phyloP scores from a whole-genome alignment of 768 basidiomycete species.

The Piloderma croceum region DNA sequence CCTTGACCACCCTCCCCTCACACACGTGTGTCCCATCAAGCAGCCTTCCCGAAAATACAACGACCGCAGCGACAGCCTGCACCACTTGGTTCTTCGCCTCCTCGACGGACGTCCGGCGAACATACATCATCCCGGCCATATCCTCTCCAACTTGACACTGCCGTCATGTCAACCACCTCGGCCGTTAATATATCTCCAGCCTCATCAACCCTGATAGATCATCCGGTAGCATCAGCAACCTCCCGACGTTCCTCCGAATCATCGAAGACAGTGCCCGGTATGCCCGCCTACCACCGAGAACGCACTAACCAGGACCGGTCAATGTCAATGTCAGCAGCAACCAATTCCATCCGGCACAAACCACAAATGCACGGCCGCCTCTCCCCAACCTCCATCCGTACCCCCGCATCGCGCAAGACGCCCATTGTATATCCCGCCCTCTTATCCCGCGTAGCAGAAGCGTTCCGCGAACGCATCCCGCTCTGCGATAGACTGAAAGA shows the following conservation, averaged over 20 bases:
- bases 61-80: too few relatives aligned
- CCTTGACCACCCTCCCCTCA: too few relatives aligned
- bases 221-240: conserved; percentile 19
- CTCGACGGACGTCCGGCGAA: too few relatives aligned
- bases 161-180: conserved; percentile 20
- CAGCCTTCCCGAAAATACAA: too few relatives aligned
- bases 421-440: conserved; percentile 94
- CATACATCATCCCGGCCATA: conserved; percentile 22
- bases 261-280: conserved; percentile 50
- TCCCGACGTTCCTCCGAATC: conserved; percentile 70
- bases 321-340: conserved; percentile 70
- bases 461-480: conserved; percentile 78
- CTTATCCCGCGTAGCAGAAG: conserved; percentile 89
- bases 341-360: conserved; percentile 45
- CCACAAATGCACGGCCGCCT: conserved; percentile 22
- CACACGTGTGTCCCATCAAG: conserved; percentile 23
- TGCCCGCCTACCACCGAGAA: conserved; percentile 45
- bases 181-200: conserved; percentile 21
- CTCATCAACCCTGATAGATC: conserved; percentile 37
- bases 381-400: conserved; percentile 23
- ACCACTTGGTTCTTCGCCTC: too few relatives aligned
- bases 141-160: conserved; percentile 58
- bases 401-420: conserved; percentile 42
- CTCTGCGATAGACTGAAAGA: conserved; percentile 85
- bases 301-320: conserved; percentile 62